Percentiles rank a stretch among this genome's conserved stretches.
Conservation (phyloP, 441 rosid species). For the Raphanus hybrid region DNA sequence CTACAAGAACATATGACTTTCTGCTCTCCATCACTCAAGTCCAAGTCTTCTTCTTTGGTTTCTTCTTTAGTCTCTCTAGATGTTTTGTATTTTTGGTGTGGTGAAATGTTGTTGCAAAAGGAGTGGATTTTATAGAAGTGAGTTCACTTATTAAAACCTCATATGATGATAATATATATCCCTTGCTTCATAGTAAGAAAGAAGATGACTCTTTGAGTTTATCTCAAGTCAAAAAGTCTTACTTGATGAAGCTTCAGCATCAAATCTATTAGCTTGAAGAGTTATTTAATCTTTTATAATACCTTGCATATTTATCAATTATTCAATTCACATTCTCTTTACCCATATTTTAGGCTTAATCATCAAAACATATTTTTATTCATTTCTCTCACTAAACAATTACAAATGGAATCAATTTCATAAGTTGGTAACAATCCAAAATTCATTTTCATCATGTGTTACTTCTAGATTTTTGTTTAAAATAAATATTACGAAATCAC, state of each 20-base stretch:
- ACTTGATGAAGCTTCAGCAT: conserved; percentile 25
- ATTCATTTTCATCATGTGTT: background rate
- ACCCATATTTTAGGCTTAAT: background rate
- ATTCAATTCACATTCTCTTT: background rate
- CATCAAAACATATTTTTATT: background rate
- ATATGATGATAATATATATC: conserved; percentile 20
- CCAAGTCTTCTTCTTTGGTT: conserved; percentile 6
- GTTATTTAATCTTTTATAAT: background rate
- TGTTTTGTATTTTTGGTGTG: background rate
- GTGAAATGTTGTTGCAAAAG: too few species aligned
- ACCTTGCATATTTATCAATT: background rate
- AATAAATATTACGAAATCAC: background rate
- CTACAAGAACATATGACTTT: conserved; percentile 48
- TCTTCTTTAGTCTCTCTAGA: conserved; percentile 9
- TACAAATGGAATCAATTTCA: background rate
- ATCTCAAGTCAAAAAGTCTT: conserved; percentile 24
- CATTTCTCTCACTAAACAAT: background rate
- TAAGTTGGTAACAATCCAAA: background rate
- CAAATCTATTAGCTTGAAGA: background rate
- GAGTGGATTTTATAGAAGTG: too few species aligned
- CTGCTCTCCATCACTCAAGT: conserved; percentile 43
- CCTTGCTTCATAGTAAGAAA: conserved; percentile 47
- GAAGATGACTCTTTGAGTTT: conserved; percentile 40
- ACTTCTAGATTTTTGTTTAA: background rate
- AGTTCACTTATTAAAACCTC: conserved; percentile 18